Evolutionary conservation across 2,329 filamentous ascomycete genomes (phyloP), one percentile per base, ranked within the genome.

Genomic region (Beauveria medogensis): DNA sequence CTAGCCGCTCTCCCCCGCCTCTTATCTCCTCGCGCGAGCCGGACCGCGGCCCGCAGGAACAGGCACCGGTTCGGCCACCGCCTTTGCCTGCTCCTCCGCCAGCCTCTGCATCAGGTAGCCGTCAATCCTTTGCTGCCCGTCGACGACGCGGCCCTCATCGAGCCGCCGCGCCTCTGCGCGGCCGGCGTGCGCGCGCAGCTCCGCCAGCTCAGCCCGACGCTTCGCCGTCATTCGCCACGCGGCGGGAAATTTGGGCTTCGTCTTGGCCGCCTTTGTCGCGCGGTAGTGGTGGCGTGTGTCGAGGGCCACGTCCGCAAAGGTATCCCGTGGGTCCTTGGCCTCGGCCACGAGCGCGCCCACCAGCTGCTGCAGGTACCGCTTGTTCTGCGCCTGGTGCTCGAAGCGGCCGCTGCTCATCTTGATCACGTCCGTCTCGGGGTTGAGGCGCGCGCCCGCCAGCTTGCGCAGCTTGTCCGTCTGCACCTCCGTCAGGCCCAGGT

Each of bases 391-490:
- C 71, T 91, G 89, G 60, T 92, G 90, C 71, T 91, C 86, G 73
- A 89, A 96, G 71, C 87, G 86, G 74, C 97, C 94, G 77, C 89
- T 90, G 71, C 89, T 92, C 82, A 99, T 96, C 76, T 90, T 92
- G 68, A 97, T 80, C 62, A 91, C 78, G 67, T 92, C 85, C 59
- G 81, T 91, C 67, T 87, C 82, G 0, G 92, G 93, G 78, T 97
- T 94, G 81, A 92, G 97, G 65, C 94, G 88, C 18, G 86, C 74
- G 1, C 94, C 95, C 22, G 84, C 86, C 50, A 99, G 82, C 78
- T 97, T 97, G 74, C 89, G 88, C 64, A 99, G 81, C 74, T 97
- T 99, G 70, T 82, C 73, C 64, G 82, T 80, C 75, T 97, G 90
- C 43, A 80, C 74, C 18, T 83, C 76, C 26, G 82, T 86, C 59